Evolutionary conservation across 306 rosid species (phyloP), one percentile per base, ranked within the genome.

Genomic region (Acacia crassicarpa): DNA sequence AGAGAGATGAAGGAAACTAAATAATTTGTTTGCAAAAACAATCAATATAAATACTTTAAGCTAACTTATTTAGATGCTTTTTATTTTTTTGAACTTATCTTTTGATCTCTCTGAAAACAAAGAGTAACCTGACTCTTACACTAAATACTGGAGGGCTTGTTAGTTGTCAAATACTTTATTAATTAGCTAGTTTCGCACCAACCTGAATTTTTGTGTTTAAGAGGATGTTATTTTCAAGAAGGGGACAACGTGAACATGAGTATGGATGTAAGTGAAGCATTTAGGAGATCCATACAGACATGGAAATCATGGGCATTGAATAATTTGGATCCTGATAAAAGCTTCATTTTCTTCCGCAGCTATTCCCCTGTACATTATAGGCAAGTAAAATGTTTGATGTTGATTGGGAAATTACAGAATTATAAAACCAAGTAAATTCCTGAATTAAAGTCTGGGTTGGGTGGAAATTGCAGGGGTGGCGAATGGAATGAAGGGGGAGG

Each of bases 161-260:
- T 20, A 9, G 15, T 40, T 68, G 51, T 68, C n/a, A 3, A 10
- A 9, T 9, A 38, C 27, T 22, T 35, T 7, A 66, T 17, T 33
- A 5, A 8, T 23, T 66, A 38, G 0, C 41, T 8, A 3, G 14
- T 32, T 15, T 65, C 1, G 11, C 22, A 65, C 16, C 22, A 66
- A 66, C 5, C 0, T 66, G 32, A 66, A 0, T 4, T 3, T 23
- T 59, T 32, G 10, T 67, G 83, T 80, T 88, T 77, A 85, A 96
- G 99, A 80, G 93, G 98, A 14, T 82, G 59, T 72, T 90, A 90
- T 84, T 93, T 96, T 68, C 94, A 93, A n/a, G 95, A 96, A 86
- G 89, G 85, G 38, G 86, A 89, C 59, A 84, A 76, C 51, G 77
- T 92, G 33, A 92, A 92, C 71, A 76, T 77, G 89, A 85, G 85